Evolutionary conservation across 139 green algal species (phyloP).

Genomic region (Closterium sp.): DNA sequence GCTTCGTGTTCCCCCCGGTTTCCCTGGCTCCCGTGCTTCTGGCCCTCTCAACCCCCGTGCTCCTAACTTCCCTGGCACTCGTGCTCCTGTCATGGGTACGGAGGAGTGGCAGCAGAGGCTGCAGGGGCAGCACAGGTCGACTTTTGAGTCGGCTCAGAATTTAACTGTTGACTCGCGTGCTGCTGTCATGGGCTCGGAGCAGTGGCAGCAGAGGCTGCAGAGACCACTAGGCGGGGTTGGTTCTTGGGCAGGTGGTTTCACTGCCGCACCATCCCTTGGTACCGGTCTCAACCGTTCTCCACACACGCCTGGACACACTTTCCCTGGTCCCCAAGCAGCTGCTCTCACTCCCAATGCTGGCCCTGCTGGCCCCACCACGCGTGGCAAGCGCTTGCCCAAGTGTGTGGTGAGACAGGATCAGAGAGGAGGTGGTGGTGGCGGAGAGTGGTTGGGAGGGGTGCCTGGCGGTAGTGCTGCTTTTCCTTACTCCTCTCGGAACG

Average conservation of each 20-base stretch:
- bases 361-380: no score
- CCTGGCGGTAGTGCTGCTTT: background rate
- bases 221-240: no score
- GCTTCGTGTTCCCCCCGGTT: no score
- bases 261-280: background rate
- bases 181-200: no score
- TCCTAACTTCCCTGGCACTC: background rate
- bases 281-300: background rate
- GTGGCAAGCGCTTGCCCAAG: background rate
- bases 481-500: background rate
- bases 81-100: background rate
- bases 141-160: no score
- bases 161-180: no score
- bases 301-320: background rate
- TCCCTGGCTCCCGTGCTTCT: background rate
- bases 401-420: background rate
- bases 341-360: no score
- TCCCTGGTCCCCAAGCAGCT: no score
- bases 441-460: background rate
- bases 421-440: background rate
- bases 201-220: no score
- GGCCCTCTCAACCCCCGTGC: background rate
- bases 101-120: no score
- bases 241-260: no score
- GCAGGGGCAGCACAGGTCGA: background rate